Evolutionary conservation across 805 yeast species (phyloP).

Genomic region (Ogataea salicorniae): DNA sequence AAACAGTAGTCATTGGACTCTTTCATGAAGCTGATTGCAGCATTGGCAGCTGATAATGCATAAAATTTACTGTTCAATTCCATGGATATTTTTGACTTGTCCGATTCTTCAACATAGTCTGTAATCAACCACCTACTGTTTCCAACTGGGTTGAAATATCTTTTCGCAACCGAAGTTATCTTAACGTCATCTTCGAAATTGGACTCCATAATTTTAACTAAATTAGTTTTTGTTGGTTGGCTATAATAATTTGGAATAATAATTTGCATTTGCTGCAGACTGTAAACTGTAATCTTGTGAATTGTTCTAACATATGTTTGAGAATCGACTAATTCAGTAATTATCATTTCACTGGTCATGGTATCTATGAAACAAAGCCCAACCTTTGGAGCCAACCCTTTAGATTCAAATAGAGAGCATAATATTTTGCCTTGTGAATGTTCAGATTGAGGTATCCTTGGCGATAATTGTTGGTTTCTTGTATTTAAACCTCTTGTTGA

Average conservation of each 20-base stretch:
- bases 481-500: background rate
- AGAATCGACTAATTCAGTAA: conserved; percentile 37
- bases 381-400: conserved; percentile 22
- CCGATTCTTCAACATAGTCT: conserved; percentile 8
- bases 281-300: conserved; percentile 33
- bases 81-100: conserved; percentile 18
- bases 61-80: conserved; percentile 24
- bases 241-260: conserved; percentile 30
- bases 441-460: background rate
- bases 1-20: conserved; percentile 9
- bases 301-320: conserved; percentile 42
- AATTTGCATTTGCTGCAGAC: conserved; percentile 29
- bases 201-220: conserved; percentile 32
- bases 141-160: conserved; percentile 20
- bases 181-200: conserved; percentile 11
- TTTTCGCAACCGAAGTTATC: conserved; percentile 22
- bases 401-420: conserved; percentile 23
- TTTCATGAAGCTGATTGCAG: conserved; percentile 26
- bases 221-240: conserved; percentile 26
- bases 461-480: too few species aligned
- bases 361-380: conserved; percentile 37
- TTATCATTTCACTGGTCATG: conserved; percentile 33
- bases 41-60: conserved; percentile 32
- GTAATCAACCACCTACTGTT: conserved; percentile 9
- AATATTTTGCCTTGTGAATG: conserved; percentile 1